These are phyloP conservation scores for Diplodia intermedia DNA, from an alignment of 2,329 filamentous ascomycete genomes.

Conservation along the genomic window DNA sequence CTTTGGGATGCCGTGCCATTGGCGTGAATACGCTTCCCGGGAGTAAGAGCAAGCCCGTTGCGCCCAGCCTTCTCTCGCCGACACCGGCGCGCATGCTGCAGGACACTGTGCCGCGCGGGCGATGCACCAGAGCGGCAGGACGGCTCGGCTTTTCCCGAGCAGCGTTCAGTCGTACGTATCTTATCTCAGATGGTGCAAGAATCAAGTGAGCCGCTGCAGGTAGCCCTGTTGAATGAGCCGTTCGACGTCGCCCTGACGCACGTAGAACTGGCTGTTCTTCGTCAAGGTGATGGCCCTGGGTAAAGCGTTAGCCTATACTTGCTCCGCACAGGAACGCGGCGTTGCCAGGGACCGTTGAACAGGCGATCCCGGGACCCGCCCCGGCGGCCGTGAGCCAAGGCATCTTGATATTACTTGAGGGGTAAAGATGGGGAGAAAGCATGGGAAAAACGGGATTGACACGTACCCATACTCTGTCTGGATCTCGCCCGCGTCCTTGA, in stretches of 20 bases:
- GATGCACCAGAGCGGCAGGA: not conserved
- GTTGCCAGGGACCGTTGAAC: not conserved
- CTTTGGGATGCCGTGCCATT: not conserved
- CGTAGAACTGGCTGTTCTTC: conserved; percentile 98
- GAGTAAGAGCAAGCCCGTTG: not conserved
- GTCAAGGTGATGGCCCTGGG: conserved; percentile 88
- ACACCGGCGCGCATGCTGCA: conserved; percentile 2
- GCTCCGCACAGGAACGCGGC: not conserved
- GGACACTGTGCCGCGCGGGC: not conserved
- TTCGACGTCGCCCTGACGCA: conserved; percentile 94
- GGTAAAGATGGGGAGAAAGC: conserved; percentile 28
- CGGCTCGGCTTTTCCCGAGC: not conserved
- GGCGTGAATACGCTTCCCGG: conserved; percentile 8
- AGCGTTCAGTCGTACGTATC: not conserved
- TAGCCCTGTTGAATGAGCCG: conserved; percentile 93
- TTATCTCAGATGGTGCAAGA: not conserved
- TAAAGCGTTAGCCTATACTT: conserved; percentile 6
- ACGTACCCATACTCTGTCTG: conserved; percentile 97
- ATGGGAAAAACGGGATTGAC: conserved; percentile 15
- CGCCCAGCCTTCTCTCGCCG: not conserved
- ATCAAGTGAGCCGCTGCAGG: conserved; percentile 74
- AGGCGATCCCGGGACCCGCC: not conserved
- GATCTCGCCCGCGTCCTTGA: conserved; percentile 97
- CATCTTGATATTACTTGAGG: conserved; percentile 25
- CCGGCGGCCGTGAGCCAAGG: not conserved